Conservation (phyloP, 352 stramenopile genomes). For the Elongisporangium prolatum region DNA sequence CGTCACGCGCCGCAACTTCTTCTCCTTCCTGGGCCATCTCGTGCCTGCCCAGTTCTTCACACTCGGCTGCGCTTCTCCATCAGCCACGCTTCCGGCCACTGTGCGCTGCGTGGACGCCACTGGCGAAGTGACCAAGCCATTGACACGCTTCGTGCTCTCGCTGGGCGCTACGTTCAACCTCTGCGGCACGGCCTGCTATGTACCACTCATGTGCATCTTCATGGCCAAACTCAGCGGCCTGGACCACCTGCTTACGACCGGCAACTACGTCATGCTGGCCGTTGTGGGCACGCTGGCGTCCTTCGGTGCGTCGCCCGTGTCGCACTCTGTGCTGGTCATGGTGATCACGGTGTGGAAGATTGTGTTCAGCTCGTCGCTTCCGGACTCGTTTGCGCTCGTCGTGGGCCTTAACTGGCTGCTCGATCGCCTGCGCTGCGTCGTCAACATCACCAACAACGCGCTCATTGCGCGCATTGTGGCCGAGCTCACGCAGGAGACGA, state of each 20-base stretch:
- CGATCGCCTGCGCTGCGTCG: slow-evolving; percentile 17
- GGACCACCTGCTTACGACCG: slow-evolving; percentile 15
- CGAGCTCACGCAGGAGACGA: slow-evolving; percentile 55
- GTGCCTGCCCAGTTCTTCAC: slow-evolving; percentile 23
- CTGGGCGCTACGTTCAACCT: slow-evolving; percentile 25
- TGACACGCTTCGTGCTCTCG: slow-evolving; percentile 20
- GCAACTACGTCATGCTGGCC: slow-evolving; percentile 18
- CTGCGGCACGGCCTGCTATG: slow-evolving; percentile 22
- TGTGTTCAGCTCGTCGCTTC: slow-evolving; percentile 13
- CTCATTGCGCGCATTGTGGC: slow-evolving; percentile 61
- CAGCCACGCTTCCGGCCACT: slow-evolving; percentile 18
- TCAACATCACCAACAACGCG: slow-evolving; percentile 23
- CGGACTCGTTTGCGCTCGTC: slow-evolving; percentile 17
- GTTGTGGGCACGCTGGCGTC: slow-evolving; percentile 21
- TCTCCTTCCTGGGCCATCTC: slow-evolving; percentile 17
- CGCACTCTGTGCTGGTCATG: slow-evolving; percentile 12
- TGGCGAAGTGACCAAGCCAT: slow-evolving; percentile 7
- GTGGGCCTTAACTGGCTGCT: slow-evolving; percentile 23
- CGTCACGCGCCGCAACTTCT: slow-evolving; percentile 17
- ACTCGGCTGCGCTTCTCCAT: slow-evolving; percentile 20
- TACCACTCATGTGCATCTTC: slow-evolving; percentile 30
- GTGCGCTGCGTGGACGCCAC: slow-evolving; percentile 22
- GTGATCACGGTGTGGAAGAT: slow-evolving; percentile 24
- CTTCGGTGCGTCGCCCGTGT: slow-evolving; percentile 15
- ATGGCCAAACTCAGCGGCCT: slow-evolving; percentile 19